These are phyloP conservation scores for Gaeumannomyces sp. DNA, from an alignment of 2,329 filamentous ascomycete genomes.

Conservation along the genomic window DNA sequence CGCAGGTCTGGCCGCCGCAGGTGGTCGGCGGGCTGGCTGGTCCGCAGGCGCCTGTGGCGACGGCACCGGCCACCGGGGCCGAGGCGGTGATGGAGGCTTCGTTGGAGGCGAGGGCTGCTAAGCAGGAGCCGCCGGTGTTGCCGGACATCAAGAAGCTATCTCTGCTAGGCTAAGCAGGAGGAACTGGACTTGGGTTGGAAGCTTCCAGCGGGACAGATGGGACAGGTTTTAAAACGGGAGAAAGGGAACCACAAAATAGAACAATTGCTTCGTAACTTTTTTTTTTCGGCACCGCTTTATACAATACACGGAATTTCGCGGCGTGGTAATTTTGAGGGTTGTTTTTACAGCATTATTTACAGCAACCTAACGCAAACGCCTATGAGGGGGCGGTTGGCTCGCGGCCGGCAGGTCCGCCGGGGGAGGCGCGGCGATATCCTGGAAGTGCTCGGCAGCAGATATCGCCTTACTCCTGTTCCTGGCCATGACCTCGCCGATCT, in stretches of 20 bases:
- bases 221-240: background rate
- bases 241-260: background rate
- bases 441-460: background rate
- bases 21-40: background rate
- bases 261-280: background rate
- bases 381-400: background rate
- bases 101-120: constrained; percentile 36
- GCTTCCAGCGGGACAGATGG: background rate
- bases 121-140: constrained; percentile 42
- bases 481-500: constrained; percentile 56
- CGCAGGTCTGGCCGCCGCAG: constrained; percentile 53
- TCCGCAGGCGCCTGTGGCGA: constrained; percentile 18
- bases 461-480: constrained; percentile 37
- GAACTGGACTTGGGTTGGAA: background rate
- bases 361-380: background rate
- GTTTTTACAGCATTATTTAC: background rate
- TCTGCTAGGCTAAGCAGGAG: constrained; percentile 37
- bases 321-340: background rate
- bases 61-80: constrained; percentile 12
- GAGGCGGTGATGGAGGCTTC: constrained; percentile 46
- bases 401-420: background rate
- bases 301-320: background rate
- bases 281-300: background rate
- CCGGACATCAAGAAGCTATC: constrained; percentile 41
- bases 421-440: background rate